Percentiles rank a stretch among this genome's conserved stretches.
Conservation (phyloP, 345 rosid species). For the Salix purpurea region DNA sequence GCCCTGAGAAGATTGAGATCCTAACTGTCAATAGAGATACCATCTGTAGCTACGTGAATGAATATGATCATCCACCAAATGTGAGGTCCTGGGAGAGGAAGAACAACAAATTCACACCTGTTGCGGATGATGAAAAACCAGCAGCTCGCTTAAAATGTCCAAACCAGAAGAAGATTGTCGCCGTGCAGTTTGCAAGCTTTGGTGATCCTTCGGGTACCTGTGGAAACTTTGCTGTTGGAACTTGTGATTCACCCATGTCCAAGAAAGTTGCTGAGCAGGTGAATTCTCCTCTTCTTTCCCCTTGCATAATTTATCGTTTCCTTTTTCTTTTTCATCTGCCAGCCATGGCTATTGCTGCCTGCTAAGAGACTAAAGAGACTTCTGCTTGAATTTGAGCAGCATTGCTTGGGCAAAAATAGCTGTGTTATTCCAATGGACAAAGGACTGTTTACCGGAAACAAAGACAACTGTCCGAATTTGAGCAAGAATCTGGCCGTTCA, state of each 20-base stretch:
- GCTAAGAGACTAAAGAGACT: neutral
- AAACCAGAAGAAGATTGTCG: conserved; percentile 36
- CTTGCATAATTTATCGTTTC: neutral
- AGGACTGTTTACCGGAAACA: conserved; percentile 29
- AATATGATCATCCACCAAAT: conserved; percentile 48
- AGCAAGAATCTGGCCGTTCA: conserved; percentile 63
- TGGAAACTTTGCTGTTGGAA: conserved; percentile 48
- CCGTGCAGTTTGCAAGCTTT: conserved; percentile 75
- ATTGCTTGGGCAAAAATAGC: conserved; percentile 53
- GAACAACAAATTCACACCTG: conserved; percentile 29
- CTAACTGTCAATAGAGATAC: conserved; percentile 57
- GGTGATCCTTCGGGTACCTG: conserved; percentile 74
- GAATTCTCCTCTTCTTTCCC: neutral
- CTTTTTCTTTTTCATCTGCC: neutral
- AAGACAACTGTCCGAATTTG: conserved; percentile 39
- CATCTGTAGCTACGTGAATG: conserved; percentile 58
- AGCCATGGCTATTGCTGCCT: neutral
- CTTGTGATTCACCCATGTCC: conserved; percentile 48
- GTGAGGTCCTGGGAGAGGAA: conserved; percentile 52
- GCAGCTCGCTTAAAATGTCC: conserved; percentile 54
- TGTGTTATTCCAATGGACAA: conserved; percentile 55
- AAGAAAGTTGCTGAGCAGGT: conserved; percentile 66
- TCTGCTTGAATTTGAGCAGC: conserved; percentile 24
- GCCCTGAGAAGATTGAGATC: conserved; percentile 55
- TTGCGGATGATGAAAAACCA: conserved; percentile 37